These are phyloP conservation scores for Oryza officinalis DNA, from an alignment of 176 grass and related monocot genomes.

Conservation along the genomic window DNA sequence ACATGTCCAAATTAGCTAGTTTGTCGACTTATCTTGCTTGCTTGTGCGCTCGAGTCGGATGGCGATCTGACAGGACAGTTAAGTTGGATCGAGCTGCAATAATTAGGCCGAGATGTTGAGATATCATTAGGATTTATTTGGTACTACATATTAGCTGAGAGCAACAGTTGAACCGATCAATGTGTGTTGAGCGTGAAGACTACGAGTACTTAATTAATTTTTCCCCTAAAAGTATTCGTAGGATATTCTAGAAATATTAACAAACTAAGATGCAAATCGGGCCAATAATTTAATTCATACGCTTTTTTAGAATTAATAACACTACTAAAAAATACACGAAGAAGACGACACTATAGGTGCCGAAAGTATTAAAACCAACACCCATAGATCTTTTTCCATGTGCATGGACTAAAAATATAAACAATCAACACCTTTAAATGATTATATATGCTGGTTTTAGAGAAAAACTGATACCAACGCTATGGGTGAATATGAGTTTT, in stretches of 20 bases:
- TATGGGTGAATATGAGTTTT: background rate
- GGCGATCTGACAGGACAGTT: constrained; percentile 28
- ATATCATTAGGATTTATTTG: background rate
- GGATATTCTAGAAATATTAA: background rate
- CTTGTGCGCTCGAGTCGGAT: constrained; percentile 12
- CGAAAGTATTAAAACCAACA: no score
- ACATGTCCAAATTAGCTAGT: constrained; percentile 10
- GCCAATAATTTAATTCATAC: background rate
- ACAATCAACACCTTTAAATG: no score
- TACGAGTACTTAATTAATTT: background rate
- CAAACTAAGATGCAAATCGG: background rate
- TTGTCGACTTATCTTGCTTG: constrained; percentile 4
- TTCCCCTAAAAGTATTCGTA: background rate
- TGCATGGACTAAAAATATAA: no score
- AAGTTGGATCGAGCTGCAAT: constrained; percentile 20
- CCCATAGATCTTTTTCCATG: no score
- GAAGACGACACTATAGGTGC: no score
- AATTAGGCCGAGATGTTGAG: constrained; percentile 20
- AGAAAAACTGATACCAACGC: no score
- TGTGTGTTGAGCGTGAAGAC: background rate
- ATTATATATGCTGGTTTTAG: no score
- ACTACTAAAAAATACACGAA: no score
- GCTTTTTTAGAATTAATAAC: background rate
- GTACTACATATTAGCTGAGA: background rate
- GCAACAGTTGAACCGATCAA: background rate